A percentile compares a stretch with the other conserved stretches of the same genome.
These are phyloP conservation scores for Beauveria rudraprayagi DNA, from an alignment of 2,329 filamentous ascomycete genomes.

Conservation along the genomic window DNA sequence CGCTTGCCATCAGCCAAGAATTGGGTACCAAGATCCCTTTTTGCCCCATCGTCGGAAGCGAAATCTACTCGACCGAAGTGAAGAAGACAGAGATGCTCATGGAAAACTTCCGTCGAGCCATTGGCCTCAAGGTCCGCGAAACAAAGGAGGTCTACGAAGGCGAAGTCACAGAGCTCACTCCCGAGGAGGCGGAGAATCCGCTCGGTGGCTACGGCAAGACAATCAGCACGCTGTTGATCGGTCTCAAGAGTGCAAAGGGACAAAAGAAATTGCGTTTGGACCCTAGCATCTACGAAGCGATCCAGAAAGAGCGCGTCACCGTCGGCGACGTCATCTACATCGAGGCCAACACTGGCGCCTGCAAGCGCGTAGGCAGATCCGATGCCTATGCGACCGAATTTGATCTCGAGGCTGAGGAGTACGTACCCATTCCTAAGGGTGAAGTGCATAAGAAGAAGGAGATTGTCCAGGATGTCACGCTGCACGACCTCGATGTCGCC, in stretches of 20 bases:
- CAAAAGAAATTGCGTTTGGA: constrained; percentile 97
- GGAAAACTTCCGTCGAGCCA: constrained; percentile 97
- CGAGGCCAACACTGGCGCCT: constrained; percentile 95
- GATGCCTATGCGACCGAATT: constrained; percentile 98
- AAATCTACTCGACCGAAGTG: constrained; percentile 95
- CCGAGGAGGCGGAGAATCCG: constrained; percentile 96
- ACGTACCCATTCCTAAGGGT: constrained; percentile 96
- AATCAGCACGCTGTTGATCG: constrained; percentile 90
- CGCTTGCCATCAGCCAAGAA: constrained; percentile 92
- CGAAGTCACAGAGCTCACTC: constrained; percentile 94
- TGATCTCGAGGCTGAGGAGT: constrained; percentile 96
- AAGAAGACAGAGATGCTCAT: constrained; percentile 99
- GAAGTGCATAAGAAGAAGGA: constrained; percentile 99
- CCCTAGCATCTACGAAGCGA: constrained; percentile 97
- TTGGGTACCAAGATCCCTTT: constrained; percentile 97
- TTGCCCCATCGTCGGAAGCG: constrained; percentile 94
- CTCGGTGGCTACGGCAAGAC: constrained; percentile 95
- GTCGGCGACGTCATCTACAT: constrained; percentile 98
- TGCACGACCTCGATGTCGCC: constrained; percentile 93
- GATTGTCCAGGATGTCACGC: constrained; percentile 95
- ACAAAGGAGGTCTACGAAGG: constrained; percentile 99
- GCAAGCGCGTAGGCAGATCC: constrained; percentile 91
- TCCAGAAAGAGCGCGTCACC: constrained; percentile 94
- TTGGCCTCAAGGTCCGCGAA: constrained; percentile 93
- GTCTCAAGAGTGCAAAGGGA: constrained; percentile 87